Conservation (phyloP, 1,139 yeast species). For the Arxiozyma bovina region DNA sequence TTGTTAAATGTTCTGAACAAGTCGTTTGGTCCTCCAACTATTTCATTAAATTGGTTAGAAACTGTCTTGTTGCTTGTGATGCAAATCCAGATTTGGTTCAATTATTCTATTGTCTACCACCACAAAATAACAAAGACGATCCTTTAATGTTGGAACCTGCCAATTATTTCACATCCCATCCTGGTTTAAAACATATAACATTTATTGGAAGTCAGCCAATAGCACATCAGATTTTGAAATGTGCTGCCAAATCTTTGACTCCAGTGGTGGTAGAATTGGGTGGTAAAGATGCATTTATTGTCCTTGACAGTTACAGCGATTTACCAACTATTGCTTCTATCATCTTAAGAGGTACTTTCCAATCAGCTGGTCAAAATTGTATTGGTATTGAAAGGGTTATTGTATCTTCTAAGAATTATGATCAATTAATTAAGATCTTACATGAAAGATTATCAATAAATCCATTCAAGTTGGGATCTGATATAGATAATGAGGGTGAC, state of each 20-base stretch:
- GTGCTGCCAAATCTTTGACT: conserved; percentile 74
- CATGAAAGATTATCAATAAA: conserved; percentile 43
- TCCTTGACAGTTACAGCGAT: conserved; percentile 59
- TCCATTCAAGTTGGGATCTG: conserved; percentile 69
- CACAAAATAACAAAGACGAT: conserved; percentile 6
- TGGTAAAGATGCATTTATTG: conserved; percentile 86
- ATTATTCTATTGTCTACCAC: conserved; percentile 45
- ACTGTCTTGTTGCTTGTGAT: conserved; percentile 64
- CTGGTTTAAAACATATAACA: conserved; percentile 75
- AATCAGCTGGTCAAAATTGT: conserved; percentile 95
- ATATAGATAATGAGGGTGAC: conserved; percentile 56
- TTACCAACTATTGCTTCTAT: conserved; percentile 62
- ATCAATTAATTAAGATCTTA: conserved; percentile 48
- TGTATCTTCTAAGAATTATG: conserved; percentile 61
- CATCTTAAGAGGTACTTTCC: conserved; percentile 88
- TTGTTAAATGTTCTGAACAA: conserved; percentile 89
- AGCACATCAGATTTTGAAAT: conserved; percentile 75
- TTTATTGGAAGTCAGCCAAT: conserved; percentile 94
- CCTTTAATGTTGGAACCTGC: conserved; percentile 49
- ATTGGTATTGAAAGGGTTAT: conserved; percentile 93
- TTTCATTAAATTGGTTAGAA: conserved; percentile 60
- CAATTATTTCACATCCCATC: conserved; percentile 74
- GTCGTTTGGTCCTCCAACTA: conserved; percentile 90
- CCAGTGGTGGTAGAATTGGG: conserved; percentile 95
- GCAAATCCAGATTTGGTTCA: conserved; percentile 78